Base-by-base conservation (phyloP, 495 filamentous ascomycete genomes). In the Amniculicola lignicola region DNA sequence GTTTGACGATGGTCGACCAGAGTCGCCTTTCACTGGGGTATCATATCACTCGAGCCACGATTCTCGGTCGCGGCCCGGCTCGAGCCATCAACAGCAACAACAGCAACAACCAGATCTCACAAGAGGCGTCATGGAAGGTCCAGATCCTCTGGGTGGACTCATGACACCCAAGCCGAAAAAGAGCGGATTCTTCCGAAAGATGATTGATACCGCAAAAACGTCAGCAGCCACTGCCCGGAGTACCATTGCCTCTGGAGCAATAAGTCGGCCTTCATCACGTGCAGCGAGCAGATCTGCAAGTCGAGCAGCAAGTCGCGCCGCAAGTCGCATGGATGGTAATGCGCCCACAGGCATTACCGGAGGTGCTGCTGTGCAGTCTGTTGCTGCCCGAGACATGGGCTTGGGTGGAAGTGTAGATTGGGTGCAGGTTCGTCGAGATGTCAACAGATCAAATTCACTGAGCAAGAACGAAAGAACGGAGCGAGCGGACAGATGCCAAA, bases 171-270 rank as follows among this genome's bases (percentile, higher is more conserved):
- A 92, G 68, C 76, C 83, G 3, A 96, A 92, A 70, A 97, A 93
- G 72, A 83, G 83, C 35, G 92, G 92, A 18, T 96, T 99, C 66
- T 89, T 99, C 71, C 96, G 93, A 72, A 94, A 94, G 62, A 90
- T 99, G 45, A 80, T 97, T 29, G 92, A 96, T 51, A 87, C 89
- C 9, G 93, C 92, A 10, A 96, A 94, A 72, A 96, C 94, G 0
- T 88, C 87, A 12, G 90, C 95, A 9, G 93, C 93, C 1, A 92
- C 83, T 64, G 88, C 88, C 22, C 82, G 93, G 60, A 91, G 87
- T 50, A 93, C 85, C 56, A 91, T 96, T 46, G 85, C 84, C 19
- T 77, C 80, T 21, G 78, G 81, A 3, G 82, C 84, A 33, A 68
- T 75, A 15, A 63, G 59, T 23, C 47, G 64, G 43, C 65, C 65